Evolutionary conservation across 768 basidiomycete genomes (phyloP).

Genomic region (Asterophora parasitica): DNA sequence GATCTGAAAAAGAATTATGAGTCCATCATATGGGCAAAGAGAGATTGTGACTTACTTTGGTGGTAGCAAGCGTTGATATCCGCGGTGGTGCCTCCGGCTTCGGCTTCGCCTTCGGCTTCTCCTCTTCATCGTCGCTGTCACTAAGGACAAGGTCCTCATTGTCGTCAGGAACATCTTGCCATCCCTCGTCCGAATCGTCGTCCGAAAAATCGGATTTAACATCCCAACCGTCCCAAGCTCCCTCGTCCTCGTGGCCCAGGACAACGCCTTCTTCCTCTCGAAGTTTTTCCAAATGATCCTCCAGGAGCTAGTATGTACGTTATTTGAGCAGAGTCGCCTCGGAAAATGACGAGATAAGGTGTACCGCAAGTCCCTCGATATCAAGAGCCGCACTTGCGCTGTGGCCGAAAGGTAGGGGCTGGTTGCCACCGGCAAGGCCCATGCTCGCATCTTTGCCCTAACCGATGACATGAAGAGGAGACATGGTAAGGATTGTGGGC

Average conservation of each 20-base stretch:
- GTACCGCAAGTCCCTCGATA: constrained; percentile 85
- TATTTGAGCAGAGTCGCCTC: background rate
- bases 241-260: constrained; percentile 46
- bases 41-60: constrained; percentile 50
- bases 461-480: constrained; percentile 10
- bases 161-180: constrained; percentile 79
- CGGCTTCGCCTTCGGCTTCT: constrained; percentile 47
- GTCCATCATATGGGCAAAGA: background rate
- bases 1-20: constrained; percentile 49
- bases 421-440: constrained; percentile 55
- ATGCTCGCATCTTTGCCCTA: constrained; percentile 91
- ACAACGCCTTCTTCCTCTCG: constrained; percentile 58
- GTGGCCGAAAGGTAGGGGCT: constrained; percentile 82
- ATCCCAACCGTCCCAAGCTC: constrained; percentile 88
- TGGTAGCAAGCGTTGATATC: constrained; percentile 69
- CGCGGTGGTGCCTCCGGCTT: constrained; percentile 29
- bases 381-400: constrained; percentile 67
- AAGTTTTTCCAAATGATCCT: constrained; percentile 75
- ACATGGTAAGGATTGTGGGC: background rate
- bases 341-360: constrained; percentile 22
- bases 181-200: constrained; percentile 63
- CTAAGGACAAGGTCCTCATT: constrained; percentile 69
- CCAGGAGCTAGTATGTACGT: constrained; percentile 57
- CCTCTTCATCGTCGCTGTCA: constrained; percentile 81
- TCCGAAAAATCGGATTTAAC: constrained; percentile 65